Evolutionary conservation across 371 early-diverging fungal species (phyloP).

Genomic region (Mortierella sp.): DNA sequence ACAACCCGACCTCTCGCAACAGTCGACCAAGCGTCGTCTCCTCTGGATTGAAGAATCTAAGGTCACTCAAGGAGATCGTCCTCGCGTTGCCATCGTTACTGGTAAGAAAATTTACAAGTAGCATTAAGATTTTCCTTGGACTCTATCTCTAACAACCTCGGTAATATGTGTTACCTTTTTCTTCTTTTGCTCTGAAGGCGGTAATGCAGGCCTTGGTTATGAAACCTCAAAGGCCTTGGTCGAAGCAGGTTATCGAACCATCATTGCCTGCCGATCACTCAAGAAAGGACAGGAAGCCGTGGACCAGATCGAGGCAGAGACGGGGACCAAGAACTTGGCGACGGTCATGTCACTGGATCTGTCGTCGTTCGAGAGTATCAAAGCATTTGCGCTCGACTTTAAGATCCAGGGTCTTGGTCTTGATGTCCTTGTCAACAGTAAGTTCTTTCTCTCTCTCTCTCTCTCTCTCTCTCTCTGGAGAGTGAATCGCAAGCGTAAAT

Average conservation of each 20-base stretch:
- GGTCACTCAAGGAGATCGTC: background rate
- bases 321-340: constrained; percentile 51
- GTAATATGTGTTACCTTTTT: background rate
- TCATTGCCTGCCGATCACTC: constrained; percentile 13
- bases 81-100: constrained; percentile 21
- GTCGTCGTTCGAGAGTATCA: constrained; percentile 56
- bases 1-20: background rate
- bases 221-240: constrained; percentile 18
- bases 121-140: background rate
- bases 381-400: constrained; percentile 53
- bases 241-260: constrained; percentile 15
- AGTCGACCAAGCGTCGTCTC: constrained; percentile 8
- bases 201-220: constrained; percentile 16
- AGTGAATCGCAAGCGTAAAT: too few relatives aligned
- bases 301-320: constrained; percentile 45
- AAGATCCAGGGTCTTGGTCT: constrained; percentile 41
- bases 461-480: background rate
- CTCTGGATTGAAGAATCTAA: constrained; percentile 13
- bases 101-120: background rate
- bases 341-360: constrained; percentile 59
- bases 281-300: constrained; percentile 39
- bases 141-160: too few relatives aligned
- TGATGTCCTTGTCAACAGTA: constrained; percentile 61
- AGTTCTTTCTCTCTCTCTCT: background rate
- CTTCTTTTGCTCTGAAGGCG: constrained; percentile 1